Evolutionary conservation across 192 early-diverging fungal genomes (phyloP), one percentile per base, ranked within the genome.

Genomic region (Linnemannia exigua): DNA sequence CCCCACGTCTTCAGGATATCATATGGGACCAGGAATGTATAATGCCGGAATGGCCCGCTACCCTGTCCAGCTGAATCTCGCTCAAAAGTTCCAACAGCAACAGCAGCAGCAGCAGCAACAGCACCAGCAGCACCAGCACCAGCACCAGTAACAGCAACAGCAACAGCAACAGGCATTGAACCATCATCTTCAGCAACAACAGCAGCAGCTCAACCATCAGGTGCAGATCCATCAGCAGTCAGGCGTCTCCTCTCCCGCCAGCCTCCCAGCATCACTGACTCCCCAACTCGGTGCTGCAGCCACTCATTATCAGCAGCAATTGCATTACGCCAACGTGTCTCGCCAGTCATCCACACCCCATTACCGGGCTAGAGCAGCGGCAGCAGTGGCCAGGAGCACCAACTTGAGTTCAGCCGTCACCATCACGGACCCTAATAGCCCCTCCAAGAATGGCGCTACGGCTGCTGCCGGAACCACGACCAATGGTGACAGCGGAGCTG

Each of bases 321-420:
- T 96, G n/a, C 91, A 91, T 16, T 90, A 91, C 80, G 92, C 92
- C 44, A 91, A 95, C 63, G 70, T 90, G 54, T 96, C 95, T 31
- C 91, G 96, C 51, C 91, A 93, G 52, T 88, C 94, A 9, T 90
- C 93, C 31, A 90, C 95, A 1, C 95, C 96, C 37, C 97, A 97
- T 87, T 94, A 97, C 86, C 95, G 97, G 80, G 96, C 97, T 44
- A 92, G 97, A 28, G 89, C 96, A 48, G 96, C 96, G 2, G 95
- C 96, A 61, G 94, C 94, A 16, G 93, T 93, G 70, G 93, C 94
- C 50, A 89, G 95, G 31, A 71, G 70, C 70, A 87, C 84, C 66
- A 75, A 79, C 37, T 37, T 77, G 63, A 79, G 87, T 47, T 88
- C 91, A 63, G 80, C 87, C 16, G 84, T 90, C 14, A 84, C 92